phyloP scores from a whole-genome alignment of 2,329 filamentous ascomycete genomes.

The Fusarium napiforme region DNA sequence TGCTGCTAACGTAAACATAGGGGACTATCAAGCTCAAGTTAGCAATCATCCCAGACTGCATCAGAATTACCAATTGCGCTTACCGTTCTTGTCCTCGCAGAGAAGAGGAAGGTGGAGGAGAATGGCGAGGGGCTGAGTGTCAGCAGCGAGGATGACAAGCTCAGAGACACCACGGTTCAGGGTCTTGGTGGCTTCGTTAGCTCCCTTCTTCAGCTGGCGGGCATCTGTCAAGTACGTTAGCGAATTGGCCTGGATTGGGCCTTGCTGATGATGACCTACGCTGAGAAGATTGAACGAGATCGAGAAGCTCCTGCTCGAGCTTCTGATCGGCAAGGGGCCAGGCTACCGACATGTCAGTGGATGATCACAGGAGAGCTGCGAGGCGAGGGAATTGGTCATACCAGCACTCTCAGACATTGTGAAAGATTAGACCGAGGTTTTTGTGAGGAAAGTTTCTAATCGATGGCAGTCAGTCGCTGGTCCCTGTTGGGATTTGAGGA shows the following conservation, averaged over 20 bases:
- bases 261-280: conserved; percentile 47
- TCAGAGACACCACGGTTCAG: conserved; percentile 92
- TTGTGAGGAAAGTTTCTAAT: conserved; percentile 20
- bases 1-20: conserved; percentile 77
- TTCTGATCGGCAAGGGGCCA: conserved; percentile 79
- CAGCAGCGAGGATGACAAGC: conserved; percentile 88
- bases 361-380: background rate
- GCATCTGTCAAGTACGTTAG: conserved; percentile 54
- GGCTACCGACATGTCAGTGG: conserved; percentile 55
- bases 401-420: conserved; percentile 46
- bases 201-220: conserved; percentile 85
- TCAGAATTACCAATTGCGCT: conserved; percentile 2
- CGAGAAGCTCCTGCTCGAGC: conserved; percentile 83
- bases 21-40: conserved; percentile 46
- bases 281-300: conserved; percentile 78
- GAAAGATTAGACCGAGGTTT: conserved; percentile 29
- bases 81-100: conserved; percentile 78
- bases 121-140: conserved; percentile 88
- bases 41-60: conserved; percentile 1
- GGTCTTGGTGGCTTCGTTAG: conserved; percentile 73
- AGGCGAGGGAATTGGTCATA: conserved; percentile 6
- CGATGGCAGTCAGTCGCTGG: conserved; percentile 24
- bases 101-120: conserved; percentile 89
- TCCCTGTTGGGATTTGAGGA: background rate
- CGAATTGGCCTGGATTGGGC: background rate